Conservation (phyloP, 306 rosid species). For the Corylus heterophylla region DNA sequence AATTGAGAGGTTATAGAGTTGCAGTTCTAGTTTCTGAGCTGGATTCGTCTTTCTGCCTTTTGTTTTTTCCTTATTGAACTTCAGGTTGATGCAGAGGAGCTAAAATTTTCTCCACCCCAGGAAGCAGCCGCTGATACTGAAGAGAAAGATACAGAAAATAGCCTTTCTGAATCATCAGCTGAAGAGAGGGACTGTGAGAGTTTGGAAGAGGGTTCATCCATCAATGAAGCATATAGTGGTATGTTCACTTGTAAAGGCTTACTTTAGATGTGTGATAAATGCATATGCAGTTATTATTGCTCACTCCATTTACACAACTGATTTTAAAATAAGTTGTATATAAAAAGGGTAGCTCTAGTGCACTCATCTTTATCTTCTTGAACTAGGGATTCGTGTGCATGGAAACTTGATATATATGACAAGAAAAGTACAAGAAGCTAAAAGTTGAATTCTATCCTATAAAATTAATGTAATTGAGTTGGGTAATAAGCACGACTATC, state of each 20-base stretch:
- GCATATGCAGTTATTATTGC: not conserved
- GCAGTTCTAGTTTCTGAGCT: conserved; percentile 20
- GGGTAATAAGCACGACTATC: not conserved
- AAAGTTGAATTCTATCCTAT: not conserved
- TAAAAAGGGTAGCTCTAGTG: not conserved
- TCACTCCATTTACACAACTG: not conserved
- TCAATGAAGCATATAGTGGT: conserved; percentile 30
- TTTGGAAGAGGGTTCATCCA: conserved; percentile 51
- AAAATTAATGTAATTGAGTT: not conserved
- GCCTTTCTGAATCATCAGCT: conserved; percentile 53
- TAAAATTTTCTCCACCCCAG: conserved; percentile 34
- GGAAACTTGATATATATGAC: not conserved
- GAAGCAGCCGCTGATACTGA: conserved; percentile 36
- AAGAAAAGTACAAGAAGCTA: not conserved
- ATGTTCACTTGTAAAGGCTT: conserved; percentile 24
- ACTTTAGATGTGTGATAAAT: not conserved
- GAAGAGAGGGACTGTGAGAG: conserved; percentile 43
- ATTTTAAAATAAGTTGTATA: not conserved
- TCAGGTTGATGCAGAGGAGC: conserved; percentile 53
- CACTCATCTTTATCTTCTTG: not conserved
- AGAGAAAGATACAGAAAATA: conserved; percentile 45
- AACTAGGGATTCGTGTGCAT: not conserved
- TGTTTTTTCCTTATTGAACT: conserved; percentile 57
- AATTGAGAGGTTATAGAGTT: conserved; percentile 24
- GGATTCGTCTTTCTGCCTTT: conserved; percentile 33